Percentiles rank a stretch among this genome's conserved stretches.
Evolutionary conservation across 345 rosid genomes (phyloP).

Genomic region (Noccaea caerulescens): DNA sequence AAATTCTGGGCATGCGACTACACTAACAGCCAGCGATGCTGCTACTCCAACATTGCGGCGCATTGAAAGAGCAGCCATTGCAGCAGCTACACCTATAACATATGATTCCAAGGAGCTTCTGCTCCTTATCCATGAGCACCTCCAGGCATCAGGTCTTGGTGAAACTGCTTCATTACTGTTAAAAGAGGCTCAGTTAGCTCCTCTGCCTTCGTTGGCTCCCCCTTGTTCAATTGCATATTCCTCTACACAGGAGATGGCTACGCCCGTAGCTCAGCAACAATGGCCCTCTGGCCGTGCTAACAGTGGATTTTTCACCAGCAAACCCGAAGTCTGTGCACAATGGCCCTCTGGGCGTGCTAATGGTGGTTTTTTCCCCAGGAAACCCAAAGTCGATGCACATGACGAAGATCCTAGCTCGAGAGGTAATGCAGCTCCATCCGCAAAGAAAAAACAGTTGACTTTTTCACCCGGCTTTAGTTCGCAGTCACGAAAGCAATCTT

Average conservation of each 20-base stretch:
- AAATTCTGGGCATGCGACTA: slow-evolving; percentile 91
- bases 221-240: slow-evolving; percentile 65
- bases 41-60: slow-evolving; percentile 97
- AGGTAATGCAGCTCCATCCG: slow-evolving; percentile 54
- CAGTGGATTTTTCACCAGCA: slow-evolving; percentile 74
- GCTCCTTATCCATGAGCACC: slow-evolving; percentile 94
- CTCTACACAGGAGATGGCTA: slow-evolving; percentile 58
- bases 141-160: slow-evolving; percentile 86
- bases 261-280: slow-evolving; percentile 57
- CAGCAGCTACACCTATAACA: slow-evolving; percentile 96
- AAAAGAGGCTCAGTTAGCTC: slow-evolving; percentile 90
- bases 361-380: slow-evolving; percentile 66
- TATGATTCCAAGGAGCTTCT: slow-evolving; percentile 92
- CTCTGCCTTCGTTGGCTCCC: slow-evolving; percentile 71
- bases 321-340: slow-evolving; percentile 51
- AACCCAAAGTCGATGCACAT: slow-evolving; percentile 48
- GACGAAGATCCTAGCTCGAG: slow-evolving; percentile 56
- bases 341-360: slow-evolving; percentile 84
- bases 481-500: slow-evolving; percentile 58
- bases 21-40: slow-evolving; percentile 96
- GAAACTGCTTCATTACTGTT: slow-evolving; percentile 66
- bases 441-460: slow-evolving; percentile 74
- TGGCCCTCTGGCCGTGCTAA: slow-evolving; percentile 88
- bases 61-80: slow-evolving; percentile 98
- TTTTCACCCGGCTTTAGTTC: slow-evolving; percentile 73